Evolutionary conservation across 768 basidiomycete genomes (phyloP).

Genomic region (Termitomyces bulborhizus): DNA sequence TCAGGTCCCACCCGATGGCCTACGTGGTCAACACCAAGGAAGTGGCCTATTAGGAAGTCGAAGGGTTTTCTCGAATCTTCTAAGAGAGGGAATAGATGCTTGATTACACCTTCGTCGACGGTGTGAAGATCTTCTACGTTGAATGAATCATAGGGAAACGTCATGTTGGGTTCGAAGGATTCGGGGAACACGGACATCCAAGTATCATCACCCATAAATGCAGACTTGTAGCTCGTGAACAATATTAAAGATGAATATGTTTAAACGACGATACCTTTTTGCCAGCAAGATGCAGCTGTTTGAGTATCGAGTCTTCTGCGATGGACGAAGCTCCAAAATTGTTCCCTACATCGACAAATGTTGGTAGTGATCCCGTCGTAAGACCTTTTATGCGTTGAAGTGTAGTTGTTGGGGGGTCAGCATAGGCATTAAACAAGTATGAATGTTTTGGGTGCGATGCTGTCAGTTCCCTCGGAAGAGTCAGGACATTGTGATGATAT

Average conservation of each 20-base stretch:
- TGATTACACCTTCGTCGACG: slow-evolving; percentile 87
- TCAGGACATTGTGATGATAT: slow-evolving; percentile 78
- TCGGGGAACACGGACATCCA: slow-evolving; percentile 89
- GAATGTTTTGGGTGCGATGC: slow-evolving; percentile 59
- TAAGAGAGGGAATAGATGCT: slow-evolving; percentile 78
- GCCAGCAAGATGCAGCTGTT: slow-evolving; percentile 55
- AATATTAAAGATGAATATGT: neutral
- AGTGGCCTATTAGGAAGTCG: slow-evolving; percentile 88
- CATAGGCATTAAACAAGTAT: slow-evolving; percentile 82
- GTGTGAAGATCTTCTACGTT: slow-evolving; percentile 98
- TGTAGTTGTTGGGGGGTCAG: slow-evolving; percentile 94
- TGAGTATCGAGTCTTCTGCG: slow-evolving; percentile 81
- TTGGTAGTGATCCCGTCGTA: slow-evolving; percentile 92
- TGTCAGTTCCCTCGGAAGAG: slow-evolving; percentile 71
- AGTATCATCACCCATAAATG: slow-evolving; percentile 96
- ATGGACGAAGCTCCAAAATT: slow-evolving; percentile 89
- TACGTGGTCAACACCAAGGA: slow-evolving; percentile 94
- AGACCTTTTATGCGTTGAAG: slow-evolving; percentile 93
- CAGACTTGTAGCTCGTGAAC: slow-evolving; percentile 40
- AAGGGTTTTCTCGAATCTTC: slow-evolving; percentile 48
- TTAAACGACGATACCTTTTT: slow-evolving; percentile 45
- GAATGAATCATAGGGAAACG: slow-evolving; percentile 91
- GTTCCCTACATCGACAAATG: slow-evolving; percentile 89
- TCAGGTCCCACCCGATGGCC: slow-evolving; percentile 93
- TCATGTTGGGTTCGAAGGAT: slow-evolving; percentile 64